Evolutionary conservation across 176 grass and related monocot genomes (phyloP).

Genomic region (Canna indica): DNA sequence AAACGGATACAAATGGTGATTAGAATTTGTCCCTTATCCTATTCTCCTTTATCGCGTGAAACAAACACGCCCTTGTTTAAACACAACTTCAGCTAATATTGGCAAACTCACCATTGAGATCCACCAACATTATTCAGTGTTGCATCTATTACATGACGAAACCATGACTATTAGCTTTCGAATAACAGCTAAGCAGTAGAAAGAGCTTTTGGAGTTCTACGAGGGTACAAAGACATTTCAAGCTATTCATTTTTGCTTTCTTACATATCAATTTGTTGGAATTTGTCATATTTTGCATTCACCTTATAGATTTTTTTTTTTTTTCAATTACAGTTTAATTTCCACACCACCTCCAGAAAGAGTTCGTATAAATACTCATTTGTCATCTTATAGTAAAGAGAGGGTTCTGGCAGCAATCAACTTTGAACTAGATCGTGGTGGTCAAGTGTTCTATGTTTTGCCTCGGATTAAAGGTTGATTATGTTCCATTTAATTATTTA

Average conservation of each 20-base stretch:
- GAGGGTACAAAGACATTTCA: neutral
- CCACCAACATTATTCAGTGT: neutral
- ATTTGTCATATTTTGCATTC: slow-evolving; percentile 7
- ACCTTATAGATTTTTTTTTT: slow-evolving; percentile 8
- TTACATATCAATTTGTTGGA: slow-evolving; percentile 6
- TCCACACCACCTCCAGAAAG: slow-evolving; percentile 90
- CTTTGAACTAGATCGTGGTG: slow-evolving; percentile 69
- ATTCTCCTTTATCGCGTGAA: too few species aligned
- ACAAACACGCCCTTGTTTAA: too few species aligned
- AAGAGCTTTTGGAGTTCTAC: neutral
- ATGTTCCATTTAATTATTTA: neutral
- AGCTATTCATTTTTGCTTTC: neutral
- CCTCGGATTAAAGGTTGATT: slow-evolving; percentile 78
- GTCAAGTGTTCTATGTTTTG: slow-evolving; percentile 97
- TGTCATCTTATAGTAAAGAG: slow-evolving; percentile 74
- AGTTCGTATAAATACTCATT: slow-evolving; percentile 79
- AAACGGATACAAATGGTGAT: too few species aligned
- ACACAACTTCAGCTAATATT: neutral
- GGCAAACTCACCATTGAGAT: neutral
- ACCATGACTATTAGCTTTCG: neutral
- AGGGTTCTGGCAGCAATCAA: slow-evolving; percentile 70
- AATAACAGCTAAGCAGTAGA: neutral
- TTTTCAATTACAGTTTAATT: slow-evolving; percentile 59
- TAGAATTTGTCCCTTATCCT: too few species aligned
- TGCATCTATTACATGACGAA: neutral